phyloP scores from a whole-genome alignment of 2,329 filamentous ascomycete genomes.

The Talaromyces verruculosus region DNA sequence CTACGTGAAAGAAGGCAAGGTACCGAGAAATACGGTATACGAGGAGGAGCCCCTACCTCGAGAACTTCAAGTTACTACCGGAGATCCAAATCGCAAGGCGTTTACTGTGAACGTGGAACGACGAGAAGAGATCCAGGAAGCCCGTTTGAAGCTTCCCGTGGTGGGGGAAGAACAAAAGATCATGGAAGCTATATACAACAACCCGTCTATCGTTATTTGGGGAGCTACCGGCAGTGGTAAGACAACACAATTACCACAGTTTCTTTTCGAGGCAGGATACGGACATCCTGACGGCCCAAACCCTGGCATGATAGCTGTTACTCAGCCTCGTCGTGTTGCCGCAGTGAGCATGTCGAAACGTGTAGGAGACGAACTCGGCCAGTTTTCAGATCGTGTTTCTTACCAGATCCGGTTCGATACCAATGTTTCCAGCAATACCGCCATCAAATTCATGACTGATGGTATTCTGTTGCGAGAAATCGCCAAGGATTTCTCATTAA shows the following conservation, averaged over 20 bases:
- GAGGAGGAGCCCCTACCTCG: constrained; percentile 43
- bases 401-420: constrained; percentile 97
- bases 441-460: constrained; percentile 98
- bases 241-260: constrained; percentile 95
- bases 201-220: constrained; percentile 86
- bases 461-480: constrained; percentile 92
- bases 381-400: constrained; percentile 73
- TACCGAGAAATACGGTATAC: constrained; percentile 38
- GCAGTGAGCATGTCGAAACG: constrained; percentile 96
- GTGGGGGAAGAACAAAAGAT: constrained; percentile 95
- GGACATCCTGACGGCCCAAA: constrained; percentile 75
- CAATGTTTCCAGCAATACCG: constrained; percentile 74
- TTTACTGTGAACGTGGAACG: constrained; percentile 73
- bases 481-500: constrained; percentile 80
- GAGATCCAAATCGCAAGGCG: constrained; percentile 63
- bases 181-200: constrained; percentile 95
- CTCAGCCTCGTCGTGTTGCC: constrained; percentile 90
- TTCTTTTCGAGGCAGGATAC: constrained; percentile 91
- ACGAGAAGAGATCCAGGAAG: constrained; percentile 70
- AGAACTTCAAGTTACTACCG: constrained; percentile 41
- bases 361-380: constrained; percentile 79
- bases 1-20: constrained; percentile 33
- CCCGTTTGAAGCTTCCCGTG: constrained; percentile 78
- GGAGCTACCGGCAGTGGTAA: constrained; percentile 96
- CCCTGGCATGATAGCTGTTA: constrained; percentile 90